phyloP scores from a whole-genome alignment of 2,329 filamentous ascomycete genomes.

The Xylariaceae sp. region DNA sequence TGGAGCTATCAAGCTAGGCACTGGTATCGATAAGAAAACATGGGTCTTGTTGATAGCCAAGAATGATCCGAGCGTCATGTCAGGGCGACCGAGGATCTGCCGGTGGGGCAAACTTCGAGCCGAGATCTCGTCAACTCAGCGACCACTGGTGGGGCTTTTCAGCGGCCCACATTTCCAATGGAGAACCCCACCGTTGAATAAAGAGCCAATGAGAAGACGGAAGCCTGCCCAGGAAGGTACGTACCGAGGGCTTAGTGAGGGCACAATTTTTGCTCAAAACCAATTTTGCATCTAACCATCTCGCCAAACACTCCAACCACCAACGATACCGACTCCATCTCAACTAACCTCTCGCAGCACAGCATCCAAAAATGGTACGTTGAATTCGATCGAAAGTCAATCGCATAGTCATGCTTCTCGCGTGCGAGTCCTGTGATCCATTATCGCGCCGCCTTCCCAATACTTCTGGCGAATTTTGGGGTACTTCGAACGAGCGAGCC shows the following conservation, averaged over 20 bases:
- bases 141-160: conserved; percentile 16
- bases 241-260: conserved; percentile 36
- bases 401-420: conserved; percentile 2
- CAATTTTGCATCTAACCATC: conserved; percentile 42
- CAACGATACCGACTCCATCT: conserved; percentile 50
- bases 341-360: conserved; percentile 42
- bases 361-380: conserved; percentile 52
- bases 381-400: neutral
- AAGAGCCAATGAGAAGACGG: neutral
- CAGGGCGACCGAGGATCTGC: conserved; percentile 17
- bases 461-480: conserved; percentile 2
- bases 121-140: neutral
- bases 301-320: conserved; percentile 40
- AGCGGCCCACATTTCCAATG: conserved; percentile 4
- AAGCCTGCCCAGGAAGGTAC: conserved; percentile 18
- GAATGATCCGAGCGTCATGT: conserved; percentile 11
- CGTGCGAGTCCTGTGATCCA: conserved; percentile 28
- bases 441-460: conserved; percentile 5
- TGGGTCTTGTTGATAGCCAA: neutral
- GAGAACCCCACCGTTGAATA: neutral
- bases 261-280: conserved; percentile 35
- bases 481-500: conserved; percentile 6
- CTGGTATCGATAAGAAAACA: conserved; percentile 17
- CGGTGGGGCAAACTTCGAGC: conserved; percentile 2
- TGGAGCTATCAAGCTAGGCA: conserved; percentile 12